These are phyloP conservation scores for Trametes sanguinea DNA, from an alignment of 768 basidiomycete species.

Conservation along the genomic window DNA sequence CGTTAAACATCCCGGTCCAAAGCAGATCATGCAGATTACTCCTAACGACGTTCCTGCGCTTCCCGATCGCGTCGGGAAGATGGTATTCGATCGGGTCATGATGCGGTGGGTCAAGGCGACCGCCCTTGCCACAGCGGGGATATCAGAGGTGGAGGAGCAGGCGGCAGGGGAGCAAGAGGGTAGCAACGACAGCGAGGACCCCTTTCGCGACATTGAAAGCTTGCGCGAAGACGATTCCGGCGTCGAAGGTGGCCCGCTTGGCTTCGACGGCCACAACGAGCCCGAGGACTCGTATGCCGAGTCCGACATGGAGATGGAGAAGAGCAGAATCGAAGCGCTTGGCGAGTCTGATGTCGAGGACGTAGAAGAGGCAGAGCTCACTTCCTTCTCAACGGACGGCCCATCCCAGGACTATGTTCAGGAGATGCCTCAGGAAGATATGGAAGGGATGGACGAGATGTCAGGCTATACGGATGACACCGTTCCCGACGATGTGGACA, in stretches of 20 bases:
- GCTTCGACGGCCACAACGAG: slow-evolving; percentile 3
- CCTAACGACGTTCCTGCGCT: slow-evolving; percentile 75
- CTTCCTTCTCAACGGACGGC: slow-evolving; percentile 73
- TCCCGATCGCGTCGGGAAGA: slow-evolving; percentile 80
- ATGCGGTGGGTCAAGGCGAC: slow-evolving; percentile 85
- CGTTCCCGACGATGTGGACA: slow-evolving; percentile 43
- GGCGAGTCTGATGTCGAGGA: slow-evolving; percentile 51
- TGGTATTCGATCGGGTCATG: slow-evolving; percentile 81
- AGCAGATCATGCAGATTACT: slow-evolving; percentile 77
- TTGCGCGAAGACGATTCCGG: slow-evolving; percentile 52
- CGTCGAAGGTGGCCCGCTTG: not conserved
- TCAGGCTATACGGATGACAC: slow-evolving; percentile 36
- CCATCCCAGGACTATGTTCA: slow-evolving; percentile 55
- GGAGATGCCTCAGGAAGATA: slow-evolving; percentile 36
- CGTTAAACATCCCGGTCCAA: slow-evolving; percentile 79
- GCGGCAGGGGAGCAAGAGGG: slow-evolving; percentile 39
- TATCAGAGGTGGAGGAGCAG: slow-evolving; percentile 30
- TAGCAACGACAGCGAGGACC: slow-evolving; percentile 73
- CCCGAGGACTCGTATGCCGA: slow-evolving; percentile 15
- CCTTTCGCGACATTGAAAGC: slow-evolving; percentile 91
- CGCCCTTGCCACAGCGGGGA: slow-evolving; percentile 36
- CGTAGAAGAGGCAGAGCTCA: slow-evolving; percentile 66
- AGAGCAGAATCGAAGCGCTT: slow-evolving; percentile 49
- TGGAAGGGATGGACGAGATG: slow-evolving; percentile 24
- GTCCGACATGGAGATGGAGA: slow-evolving; percentile 18